A percentile compares a stretch with the other conserved stretches of the same genome.
Conservation (phyloP, 306 rosid species). For the Hylodesmum podocarpum region DNA sequence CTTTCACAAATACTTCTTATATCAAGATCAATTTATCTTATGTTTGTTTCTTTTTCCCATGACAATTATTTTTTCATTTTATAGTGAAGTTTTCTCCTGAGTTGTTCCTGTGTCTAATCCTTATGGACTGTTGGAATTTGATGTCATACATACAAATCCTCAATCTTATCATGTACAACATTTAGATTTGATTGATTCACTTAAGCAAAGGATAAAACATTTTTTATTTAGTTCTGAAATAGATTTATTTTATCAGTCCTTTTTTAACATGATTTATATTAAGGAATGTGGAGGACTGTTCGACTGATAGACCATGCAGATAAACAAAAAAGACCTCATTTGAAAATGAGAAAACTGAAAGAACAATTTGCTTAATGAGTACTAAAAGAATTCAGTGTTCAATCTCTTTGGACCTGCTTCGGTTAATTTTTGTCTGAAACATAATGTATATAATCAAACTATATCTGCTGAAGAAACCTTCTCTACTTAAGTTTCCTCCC, state of each 20-base stretch:
- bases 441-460: neutral
- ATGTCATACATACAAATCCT: neutral
- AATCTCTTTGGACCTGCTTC: neutral
- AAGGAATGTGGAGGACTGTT: neutral
- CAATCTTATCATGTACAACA: neutral
- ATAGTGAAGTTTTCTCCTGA: neutral
- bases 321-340: neutral
- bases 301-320: neutral
- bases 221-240: neutral
- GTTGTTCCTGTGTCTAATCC: neutral
- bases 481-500: neutral
- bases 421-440: neutral
- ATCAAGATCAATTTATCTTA: neutral
- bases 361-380: neutral
- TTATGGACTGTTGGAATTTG: neutral
- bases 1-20: slow-evolving; percentile 13
- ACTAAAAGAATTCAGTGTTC: neutral
- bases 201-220: slow-evolving; percentile 1
- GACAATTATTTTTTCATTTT: slow-evolving; percentile 1
- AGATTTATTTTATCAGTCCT: neutral
- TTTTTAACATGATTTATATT: neutral
- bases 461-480: neutral
- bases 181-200: slow-evolving; percentile 6
- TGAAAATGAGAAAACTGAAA: neutral
- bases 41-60: neutral